Percentiles rank a stretch among this genome's conserved stretches.
phyloP scores from a whole-genome alignment of 2,329 filamentous ascomycete species.

The Didymella pomorum region DNA sequence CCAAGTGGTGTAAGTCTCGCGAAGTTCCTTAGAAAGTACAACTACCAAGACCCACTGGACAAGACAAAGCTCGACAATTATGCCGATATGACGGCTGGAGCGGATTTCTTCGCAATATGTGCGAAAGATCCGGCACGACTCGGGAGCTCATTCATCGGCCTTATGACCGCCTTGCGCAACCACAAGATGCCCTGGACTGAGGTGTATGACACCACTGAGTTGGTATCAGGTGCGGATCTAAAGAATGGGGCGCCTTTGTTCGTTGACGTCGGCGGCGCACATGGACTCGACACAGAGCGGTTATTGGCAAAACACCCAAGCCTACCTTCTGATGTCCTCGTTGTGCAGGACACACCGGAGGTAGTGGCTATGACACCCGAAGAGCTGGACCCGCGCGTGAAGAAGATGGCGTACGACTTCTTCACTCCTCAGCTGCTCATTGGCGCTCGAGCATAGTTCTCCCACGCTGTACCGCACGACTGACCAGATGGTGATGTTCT shows the following conservation, averaged over 20 bases:
- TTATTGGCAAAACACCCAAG: background rate
- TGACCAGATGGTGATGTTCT: slow-evolving; percentile 41
- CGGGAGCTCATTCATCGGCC: slow-evolving; percentile 16
- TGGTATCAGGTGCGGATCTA: slow-evolving; percentile 4
- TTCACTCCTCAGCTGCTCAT: slow-evolving; percentile 39
- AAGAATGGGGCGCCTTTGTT: slow-evolving; percentile 9
- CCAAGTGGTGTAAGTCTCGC: slow-evolving; percentile 18
- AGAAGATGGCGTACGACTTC: slow-evolving; percentile 34
- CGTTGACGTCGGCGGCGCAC: background rate
- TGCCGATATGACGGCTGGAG: slow-evolving; percentile 6
- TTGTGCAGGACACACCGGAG: background rate
- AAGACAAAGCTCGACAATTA: slow-evolving; percentile 20
- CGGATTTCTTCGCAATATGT: slow-evolving; percentile 22
- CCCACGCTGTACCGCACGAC: slow-evolving; percentile 51
- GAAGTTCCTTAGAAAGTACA: slow-evolving; percentile 9
- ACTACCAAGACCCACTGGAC: slow-evolving; percentile 16
- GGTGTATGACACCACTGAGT: slow-evolving; percentile 16
- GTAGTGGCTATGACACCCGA: slow-evolving; percentile 6
- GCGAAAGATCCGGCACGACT: slow-evolving; percentile 12
- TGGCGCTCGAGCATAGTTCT: slow-evolving; percentile 44
- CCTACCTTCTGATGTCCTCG: background rate
- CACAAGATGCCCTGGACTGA: slow-evolving; percentile 23
- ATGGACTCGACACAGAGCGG: background rate
- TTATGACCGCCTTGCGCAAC: slow-evolving; percentile 14
- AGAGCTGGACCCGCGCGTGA: slow-evolving; percentile 7